Evolutionary conservation across 768 basidiomycete species (phyloP).

Genomic region (Porphyrellus cyaneotinctus): DNA sequence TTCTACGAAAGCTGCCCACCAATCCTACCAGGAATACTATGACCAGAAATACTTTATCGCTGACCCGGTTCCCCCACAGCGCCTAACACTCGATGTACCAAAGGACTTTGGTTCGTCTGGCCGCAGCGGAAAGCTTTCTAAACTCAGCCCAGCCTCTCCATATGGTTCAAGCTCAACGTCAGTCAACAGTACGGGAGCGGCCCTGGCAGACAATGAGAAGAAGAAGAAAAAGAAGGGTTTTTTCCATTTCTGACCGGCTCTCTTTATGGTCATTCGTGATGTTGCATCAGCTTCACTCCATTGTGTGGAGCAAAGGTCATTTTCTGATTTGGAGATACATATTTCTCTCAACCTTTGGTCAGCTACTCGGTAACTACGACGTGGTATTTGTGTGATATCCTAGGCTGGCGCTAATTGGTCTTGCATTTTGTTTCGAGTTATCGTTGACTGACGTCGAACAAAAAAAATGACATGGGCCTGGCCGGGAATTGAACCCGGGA

Average conservation of each 20-base stretch:
- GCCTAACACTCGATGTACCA: constrained; percentile 22
- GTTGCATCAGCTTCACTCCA: not conserved
- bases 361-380: not conserved
- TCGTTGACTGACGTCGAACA: no score
- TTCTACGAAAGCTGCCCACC: constrained; percentile 42
- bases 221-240: constrained; percentile 77
- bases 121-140: constrained; percentile 23
- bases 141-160: constrained; percentile 46
- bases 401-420: constrained; percentile 9
- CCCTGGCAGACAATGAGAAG: constrained; percentile 48
- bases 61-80: constrained; percentile 32
- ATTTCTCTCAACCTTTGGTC: not conserved
- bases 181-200: constrained; percentile 33
- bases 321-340: not conserved
- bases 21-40: constrained; percentile 70
- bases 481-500: constrained; percentile 59
- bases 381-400: constrained; percentile 11
- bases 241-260: constrained; percentile 52
- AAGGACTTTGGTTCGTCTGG: constrained; percentile 22
- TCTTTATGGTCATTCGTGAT: not conserved
- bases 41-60: constrained; percentile 68
- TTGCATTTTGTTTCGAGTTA: not conserved
- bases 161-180: constrained; percentile 51
- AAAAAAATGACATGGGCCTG: no score
- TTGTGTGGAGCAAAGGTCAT: not conserved